Evolutionary conservation across 345 rosid species (phyloP).

Genomic region (Eutrema yunnanense): DNA sequence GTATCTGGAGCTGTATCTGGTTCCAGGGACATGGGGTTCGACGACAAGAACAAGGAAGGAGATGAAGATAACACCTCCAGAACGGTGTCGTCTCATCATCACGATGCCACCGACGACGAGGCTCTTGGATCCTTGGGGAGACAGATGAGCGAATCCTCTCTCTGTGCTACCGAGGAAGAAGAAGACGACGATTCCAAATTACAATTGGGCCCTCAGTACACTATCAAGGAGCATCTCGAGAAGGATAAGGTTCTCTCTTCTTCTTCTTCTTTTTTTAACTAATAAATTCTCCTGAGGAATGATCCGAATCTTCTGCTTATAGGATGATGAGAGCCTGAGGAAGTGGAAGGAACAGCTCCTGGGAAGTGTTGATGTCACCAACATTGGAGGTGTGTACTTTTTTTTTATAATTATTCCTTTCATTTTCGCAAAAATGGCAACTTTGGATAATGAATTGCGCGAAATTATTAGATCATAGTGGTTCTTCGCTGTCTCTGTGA

Average conservation of each 20-base stretch:
- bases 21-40: conserved; percentile 60
- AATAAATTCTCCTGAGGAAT: neutral
- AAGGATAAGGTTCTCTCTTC: conserved; percentile 51
- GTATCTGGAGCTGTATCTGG: conserved; percentile 40
- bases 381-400: conserved; percentile 54
- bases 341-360: conserved; percentile 88
- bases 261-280: neutral
- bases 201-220: conserved; percentile 70
- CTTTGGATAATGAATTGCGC: neutral
- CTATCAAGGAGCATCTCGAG: conserved; percentile 68
- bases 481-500: neutral
- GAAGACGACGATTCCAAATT: conserved; percentile 43
- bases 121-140: conserved; percentile 32
- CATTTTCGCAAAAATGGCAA: neutral
- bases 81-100: neutral
- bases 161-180: conserved; percentile 42
- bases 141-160: conserved; percentile 42
- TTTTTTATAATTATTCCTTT: neutral
- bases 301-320: neutral
- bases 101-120: conserved; percentile 26
- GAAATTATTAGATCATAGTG: neutral
- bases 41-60: conserved; percentile 27
- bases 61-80: conserved; percentile 11
- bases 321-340: conserved; percentile 85
- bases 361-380: conserved; percentile 59